phyloP scores from a whole-genome alignment of 75 land plant genomes.

The Larix kaempferi region DNA sequence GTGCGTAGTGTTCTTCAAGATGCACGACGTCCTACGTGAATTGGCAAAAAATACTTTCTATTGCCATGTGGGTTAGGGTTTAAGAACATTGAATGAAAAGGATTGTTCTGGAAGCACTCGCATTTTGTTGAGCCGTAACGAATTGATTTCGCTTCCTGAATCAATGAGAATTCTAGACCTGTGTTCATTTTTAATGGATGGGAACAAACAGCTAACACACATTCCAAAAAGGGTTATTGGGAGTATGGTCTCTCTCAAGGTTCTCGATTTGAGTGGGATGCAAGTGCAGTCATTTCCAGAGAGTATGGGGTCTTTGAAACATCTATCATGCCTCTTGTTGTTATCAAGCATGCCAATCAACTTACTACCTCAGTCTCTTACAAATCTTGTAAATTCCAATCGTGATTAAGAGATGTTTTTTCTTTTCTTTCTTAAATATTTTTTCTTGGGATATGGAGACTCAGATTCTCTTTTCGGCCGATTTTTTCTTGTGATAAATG shows the following conservation, averaged over 20 bases:
- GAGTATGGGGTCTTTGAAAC: not conserved
- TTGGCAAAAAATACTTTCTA: not conserved
- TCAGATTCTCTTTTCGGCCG: too few relatives aligned
- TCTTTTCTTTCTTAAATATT: too few relatives aligned
- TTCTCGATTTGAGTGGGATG: not conserved
- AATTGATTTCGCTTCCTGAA: not conserved
- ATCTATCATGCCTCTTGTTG: not conserved
- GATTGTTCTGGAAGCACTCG: not conserved
- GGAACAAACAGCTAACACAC: not conserved
- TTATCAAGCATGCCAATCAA: not conserved
- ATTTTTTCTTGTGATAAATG: too few relatives aligned
- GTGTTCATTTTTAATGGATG: not conserved
- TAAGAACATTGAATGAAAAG: not conserved
- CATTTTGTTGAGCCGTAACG: not conserved
- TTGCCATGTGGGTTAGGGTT: not conserved
- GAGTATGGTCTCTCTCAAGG: not conserved
- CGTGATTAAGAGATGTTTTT: too few relatives aligned
- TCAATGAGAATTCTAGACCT: not conserved
- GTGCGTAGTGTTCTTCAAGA: not conserved
- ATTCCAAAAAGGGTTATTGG: not conserved
- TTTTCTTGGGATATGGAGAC: too few relatives aligned
- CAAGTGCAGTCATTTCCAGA: not conserved
- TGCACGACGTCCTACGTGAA: conserved; percentile 11
- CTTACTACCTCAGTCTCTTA: not conserved
- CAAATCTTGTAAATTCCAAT: not conserved